These are phyloP conservation scores for Phaeolepiota aurea DNA, from an alignment of 768 basidiomycete genomes.

Conservation along the genomic window DNA sequence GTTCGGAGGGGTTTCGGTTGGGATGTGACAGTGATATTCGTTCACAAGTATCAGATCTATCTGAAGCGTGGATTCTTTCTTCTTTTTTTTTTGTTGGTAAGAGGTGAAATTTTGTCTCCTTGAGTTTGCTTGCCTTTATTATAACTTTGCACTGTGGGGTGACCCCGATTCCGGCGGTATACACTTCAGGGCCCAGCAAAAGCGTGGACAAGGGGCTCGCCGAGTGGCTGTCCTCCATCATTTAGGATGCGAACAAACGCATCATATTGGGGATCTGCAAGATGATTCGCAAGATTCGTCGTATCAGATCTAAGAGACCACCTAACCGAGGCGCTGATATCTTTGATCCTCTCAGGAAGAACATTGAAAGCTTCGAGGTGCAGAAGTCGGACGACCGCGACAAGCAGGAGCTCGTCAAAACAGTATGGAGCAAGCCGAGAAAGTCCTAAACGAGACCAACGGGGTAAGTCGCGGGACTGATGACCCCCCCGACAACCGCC, in stretches of 20 bases:
- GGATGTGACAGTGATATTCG: constrained; percentile 5
- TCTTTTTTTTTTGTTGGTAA: neutral
- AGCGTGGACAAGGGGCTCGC: constrained; percentile 20
- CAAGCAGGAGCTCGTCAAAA: constrained; percentile 23
- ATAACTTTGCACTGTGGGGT: no score
- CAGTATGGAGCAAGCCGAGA: constrained; percentile 29
- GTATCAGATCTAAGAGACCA: neutral
- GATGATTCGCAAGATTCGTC: constrained; percentile 25
- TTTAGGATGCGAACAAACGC: constrained; percentile 23
- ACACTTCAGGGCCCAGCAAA: constrained; percentile 15
- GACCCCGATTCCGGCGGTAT: constrained; percentile 7
- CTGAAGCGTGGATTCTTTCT: neutral
- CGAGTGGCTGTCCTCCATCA: constrained; percentile 22
- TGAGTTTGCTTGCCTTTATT: no score
- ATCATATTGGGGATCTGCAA: constrained; percentile 20
- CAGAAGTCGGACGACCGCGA: constrained; percentile 26
- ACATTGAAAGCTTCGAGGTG: constrained; percentile 25
- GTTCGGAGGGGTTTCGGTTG: constrained; percentile 4
- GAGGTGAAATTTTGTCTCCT: neutral
- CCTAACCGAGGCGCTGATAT: no score
- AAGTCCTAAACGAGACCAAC: constrained; percentile 27
- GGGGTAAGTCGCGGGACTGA: constrained; percentile 27
- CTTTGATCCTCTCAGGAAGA: no score
- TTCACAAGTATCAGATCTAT: constrained; percentile 1
- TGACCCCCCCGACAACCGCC: constrained; percentile 23